Evolutionary conservation across 2,329 filamentous ascomycete genomes (phyloP), one percentile per base, ranked within the genome.

Genomic region (Aspergillus sp.): DNA sequence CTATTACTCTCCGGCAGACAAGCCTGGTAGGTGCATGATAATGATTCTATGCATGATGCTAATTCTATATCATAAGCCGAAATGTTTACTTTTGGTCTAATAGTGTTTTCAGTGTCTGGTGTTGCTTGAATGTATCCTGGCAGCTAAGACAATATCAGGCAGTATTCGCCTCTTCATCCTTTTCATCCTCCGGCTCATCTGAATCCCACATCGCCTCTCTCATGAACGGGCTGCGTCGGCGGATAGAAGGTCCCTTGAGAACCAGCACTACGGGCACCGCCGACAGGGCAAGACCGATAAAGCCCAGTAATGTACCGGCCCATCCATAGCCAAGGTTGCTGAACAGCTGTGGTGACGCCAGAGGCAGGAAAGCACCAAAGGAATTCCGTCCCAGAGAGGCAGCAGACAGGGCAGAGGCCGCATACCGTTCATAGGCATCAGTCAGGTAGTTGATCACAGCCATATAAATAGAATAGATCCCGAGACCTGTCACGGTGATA

Each of bases 381-480:
- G 70, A 57, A 55, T 78, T 80, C 6, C 79, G 68, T 0, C 79
- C 71, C 4, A 81, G 66, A 0, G 77, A 78, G 2, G 78, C 78
- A 0, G 78, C 79, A 0, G 76, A 76, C 1, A 80, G 67, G 0
- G 79, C 76, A 1, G 75, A 79, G 0, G 78, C 78, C 4, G 79
- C 78, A 53, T 79, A 80, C 38, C 77, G 73, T 32, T 78, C 77
- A 56, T 81, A 81, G 0, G 78, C 75, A 57, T 81, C 78, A 1
- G 74, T 76, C 22, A 79, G 66, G 49, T 80, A 80, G 65, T 82
- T 82, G 4, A 80, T 73, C 2, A 77, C 80, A 12, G 77, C 78
- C 62, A 82, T 73, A 56, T 77, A 75, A 11, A 79, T 80, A 13
- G 70, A 71, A 26, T 74, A 75, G 1, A 80, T 78, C 5, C 69